Base-by-base conservation (phyloP, 371 early-diverging fungal species). In the Mucor lusitanicus region DNA sequence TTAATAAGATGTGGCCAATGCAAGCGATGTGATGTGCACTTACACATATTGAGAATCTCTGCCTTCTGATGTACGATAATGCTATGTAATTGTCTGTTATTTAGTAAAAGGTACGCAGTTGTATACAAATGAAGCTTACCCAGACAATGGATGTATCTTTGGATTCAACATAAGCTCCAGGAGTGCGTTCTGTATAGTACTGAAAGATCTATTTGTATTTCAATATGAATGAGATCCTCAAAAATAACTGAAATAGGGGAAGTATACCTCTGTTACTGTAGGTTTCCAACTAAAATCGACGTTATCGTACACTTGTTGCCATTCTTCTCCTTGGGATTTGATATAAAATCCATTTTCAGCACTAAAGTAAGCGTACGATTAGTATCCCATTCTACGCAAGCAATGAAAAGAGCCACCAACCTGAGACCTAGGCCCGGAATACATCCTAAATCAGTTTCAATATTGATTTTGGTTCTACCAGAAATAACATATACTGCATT, bases 281-380 rank as follows among this genome's bases (percentile, higher is more conserved):
- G 82, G 86, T 69, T 92, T 92, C 96, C 96, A 96, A 15, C 87
- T 78, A 67, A 94, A 77, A 72, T 95, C 95, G 42, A 88, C 80
- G 37, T 93, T 87, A 46, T 88, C 88, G 27, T 91, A 81, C 65
- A 96, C 79, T 46, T 89, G 86, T 61, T 92, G 85, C 98, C 98
- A 97, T 17, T 82, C 71, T 37, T 82, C 84, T 66, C 83, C 87
- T 89, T 27, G 89, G 67, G 84, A 85, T 73, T 90, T 90, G 39
- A 95, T 81, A 71, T 92, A 94, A 67, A 90, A 90, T 17, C 96
- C 96, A 64, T 94, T 94, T 73, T 96, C 95, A 21, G 95, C 95
- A 71, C 94, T 90, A 67, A 12, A 12, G 28, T 2, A 15, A 23
- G 8, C 12, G 17, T 8, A 11, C 7, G 15, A 19, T 46, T 30